Evolutionary conservation across 371 early-diverging fungal species (phyloP), one percentile per base, ranked within the genome.

Genomic region (Batkoa obscura): DNA sequence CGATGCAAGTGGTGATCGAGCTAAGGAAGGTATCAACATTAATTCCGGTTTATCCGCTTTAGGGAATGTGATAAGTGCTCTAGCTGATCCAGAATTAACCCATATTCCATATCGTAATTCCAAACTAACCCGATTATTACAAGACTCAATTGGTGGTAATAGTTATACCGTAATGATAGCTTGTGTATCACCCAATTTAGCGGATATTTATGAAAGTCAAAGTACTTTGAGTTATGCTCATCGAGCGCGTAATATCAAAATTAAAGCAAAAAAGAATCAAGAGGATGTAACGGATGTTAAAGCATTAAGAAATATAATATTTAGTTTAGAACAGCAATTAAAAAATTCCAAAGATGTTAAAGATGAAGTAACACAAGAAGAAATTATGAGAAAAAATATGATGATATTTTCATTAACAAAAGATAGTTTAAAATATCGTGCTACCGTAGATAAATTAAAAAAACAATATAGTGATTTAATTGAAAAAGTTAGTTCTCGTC

Each of bases 51-150:
- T 99, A 2, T 68, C 97, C 38, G 91, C 95, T 0, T 78, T 99
- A 2, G 98, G 98, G 49, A 99, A 98, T 66, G 99, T 98, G 13
- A 99, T 99, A 43, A 86, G 85, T 31, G 98, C 98, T 3, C 77
- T 99, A 4, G 88, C 86, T 41, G 95, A 94, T 63, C 80, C 88
- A 61, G 60, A 79, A 10, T 67, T 84, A 38, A 74, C 66, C 37
- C 84, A 85, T 62, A 79, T 99, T n/a, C 99, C 99, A 23, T 99
- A 90, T 62, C 84, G 99, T 66, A 96, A 98, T 67, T 85, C 87
- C 23, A 99, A 99, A 70, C 76, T 99, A n/a, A 99, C 99, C 0
- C 80, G 79, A 45, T 72, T 99, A 46, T 80, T 99, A 45, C 92
- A 98, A 68, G 90, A 93, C 65, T 92, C 92, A n/a, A 72, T 99